Base-by-base conservation (phyloP, 148 eudicot genomes). In the Beta vulgaris region DNA sequence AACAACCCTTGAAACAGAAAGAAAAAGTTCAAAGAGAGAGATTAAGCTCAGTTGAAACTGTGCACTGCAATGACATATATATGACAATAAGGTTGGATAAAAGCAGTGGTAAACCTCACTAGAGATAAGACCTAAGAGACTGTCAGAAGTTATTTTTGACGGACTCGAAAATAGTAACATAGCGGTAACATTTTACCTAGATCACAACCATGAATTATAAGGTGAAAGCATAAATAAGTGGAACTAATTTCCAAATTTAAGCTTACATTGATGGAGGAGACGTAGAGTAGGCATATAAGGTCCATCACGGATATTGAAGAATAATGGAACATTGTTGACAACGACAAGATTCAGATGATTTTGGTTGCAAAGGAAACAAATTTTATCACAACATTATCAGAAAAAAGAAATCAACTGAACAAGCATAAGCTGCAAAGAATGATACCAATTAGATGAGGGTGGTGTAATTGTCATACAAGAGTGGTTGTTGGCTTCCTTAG, bases 251-350 rank as follows among this genome's bases (percentile, higher is more conserved):
- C 31, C 32, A 39, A 29, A 31, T 0, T 25, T 26, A 36, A 68
- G 77, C 85, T 89, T 84, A 91, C 98, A 94, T 76, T 91, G 93
- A 85, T 94, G 98, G 79, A 94, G 97, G 72, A 94, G 96, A 26
- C 98, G 87, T 51, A 94, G 81, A 7, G 98, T 94, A 71, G 98
- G 98, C 98, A 94, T 94, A 74, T 94, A 94, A 54, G 98, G 98
- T 76, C 98, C 98, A 84, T 94, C 98, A 40, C 98, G 93, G 72
- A 94, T 78, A 68, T 94, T 91, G 83, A 94, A 94, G 79, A 94
- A 94, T 21, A 94, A 78, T 11, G 98, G 98, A 66, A 91, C 96
- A 72, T 84, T 91, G 90, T 91, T 91, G 60, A 91, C 97, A 54
- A 94, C 84, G 40, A 91, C 98, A 81, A 94, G 85, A 84, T 94